Conservation (phyloP, 164 flowering plant species). For the Santalum album region DNA sequence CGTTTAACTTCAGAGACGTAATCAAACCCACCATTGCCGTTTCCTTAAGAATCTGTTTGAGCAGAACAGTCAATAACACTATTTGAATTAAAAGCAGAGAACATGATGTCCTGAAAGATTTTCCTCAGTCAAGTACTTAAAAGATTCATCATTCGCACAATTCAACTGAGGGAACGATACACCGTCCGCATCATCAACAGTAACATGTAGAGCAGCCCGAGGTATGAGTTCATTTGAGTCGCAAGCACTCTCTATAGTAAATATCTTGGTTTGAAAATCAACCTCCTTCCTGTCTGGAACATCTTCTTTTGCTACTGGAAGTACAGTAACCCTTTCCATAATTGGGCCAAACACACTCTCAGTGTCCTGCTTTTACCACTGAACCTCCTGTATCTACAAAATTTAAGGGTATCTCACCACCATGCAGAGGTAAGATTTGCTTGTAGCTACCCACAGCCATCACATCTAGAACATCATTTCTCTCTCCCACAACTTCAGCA, state of each 20-base stretch:
- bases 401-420: conserved; percentile 7
- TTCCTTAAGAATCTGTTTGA: conserved; percentile 16
- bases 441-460: background rate
- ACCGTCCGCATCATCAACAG: conserved; percentile 12
- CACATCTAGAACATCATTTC: conserved; percentile 1
- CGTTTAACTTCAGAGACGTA: conserved; percentile 13
- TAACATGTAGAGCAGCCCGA: background rate
- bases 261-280: conserved; percentile 4
- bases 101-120: conserved; percentile 14
- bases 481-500: background rate
- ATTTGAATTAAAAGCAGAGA: conserved; percentile 14
- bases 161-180: conserved; percentile 12
- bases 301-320: conserved; percentile 15
- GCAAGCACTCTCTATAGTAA: conserved; percentile 11
- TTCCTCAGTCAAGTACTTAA: conserved; percentile 7
- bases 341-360: background rate
- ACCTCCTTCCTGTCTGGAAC: background rate
- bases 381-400: conserved; percentile 5
- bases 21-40: conserved; percentile 10
- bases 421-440: background rate
- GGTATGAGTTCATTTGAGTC: conserved; percentile 10
- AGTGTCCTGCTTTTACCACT: conserved; percentile 6
- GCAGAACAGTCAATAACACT: conserved; percentile 12
- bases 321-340: background rate
- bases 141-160: conserved; percentile 8